Evolutionary conservation across 2,329 filamentous ascomycete species (phyloP).

Genomic region (Anthostomella pinea): DNA sequence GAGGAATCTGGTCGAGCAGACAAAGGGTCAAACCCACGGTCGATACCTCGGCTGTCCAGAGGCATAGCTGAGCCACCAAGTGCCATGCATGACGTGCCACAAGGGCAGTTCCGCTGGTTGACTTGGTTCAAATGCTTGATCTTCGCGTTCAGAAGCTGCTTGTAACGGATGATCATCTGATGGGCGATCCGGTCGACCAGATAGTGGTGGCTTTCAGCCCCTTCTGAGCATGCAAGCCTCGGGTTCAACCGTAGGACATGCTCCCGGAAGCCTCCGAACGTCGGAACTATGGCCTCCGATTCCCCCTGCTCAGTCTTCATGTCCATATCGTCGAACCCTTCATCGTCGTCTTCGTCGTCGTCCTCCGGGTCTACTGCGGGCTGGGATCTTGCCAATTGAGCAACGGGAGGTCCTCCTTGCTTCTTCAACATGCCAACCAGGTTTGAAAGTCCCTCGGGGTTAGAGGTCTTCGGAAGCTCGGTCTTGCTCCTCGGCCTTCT

Average conservation of each 20-base stretch:
- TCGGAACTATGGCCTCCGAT: constrained; percentile 67
- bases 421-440: constrained; percentile 51
- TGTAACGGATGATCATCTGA: constrained; percentile 78
- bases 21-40: constrained; percentile 56
- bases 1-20: constrained; percentile 53
- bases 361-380: constrained; percentile 47
- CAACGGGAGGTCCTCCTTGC: constrained; percentile 53
- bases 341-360: constrained; percentile 61
- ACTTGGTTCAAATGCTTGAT: constrained; percentile 67
- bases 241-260: constrained; percentile 75
- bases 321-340: constrained; percentile 54
- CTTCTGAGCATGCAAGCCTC: constrained; percentile 46
- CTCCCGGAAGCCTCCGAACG: constrained; percentile 70
- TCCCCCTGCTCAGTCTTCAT: constrained; percentile 61
- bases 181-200: constrained; percentile 79
- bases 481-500: constrained; percentile 57
- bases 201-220: constrained; percentile 43
- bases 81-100: constrained; percentile 60
- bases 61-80: constrained; percentile 64
- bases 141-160: constrained; percentile 67
- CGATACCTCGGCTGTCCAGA: constrained; percentile 58
- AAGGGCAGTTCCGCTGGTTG: constrained; percentile 53
- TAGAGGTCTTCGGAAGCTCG: constrained; percentile 43
- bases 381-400: constrained; percentile 41
- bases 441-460: constrained; percentile 37